Evolutionary conservation across 2,329 filamentous ascomycete genomes (phyloP).

Genomic region (Fusarium begoniae): DNA sequence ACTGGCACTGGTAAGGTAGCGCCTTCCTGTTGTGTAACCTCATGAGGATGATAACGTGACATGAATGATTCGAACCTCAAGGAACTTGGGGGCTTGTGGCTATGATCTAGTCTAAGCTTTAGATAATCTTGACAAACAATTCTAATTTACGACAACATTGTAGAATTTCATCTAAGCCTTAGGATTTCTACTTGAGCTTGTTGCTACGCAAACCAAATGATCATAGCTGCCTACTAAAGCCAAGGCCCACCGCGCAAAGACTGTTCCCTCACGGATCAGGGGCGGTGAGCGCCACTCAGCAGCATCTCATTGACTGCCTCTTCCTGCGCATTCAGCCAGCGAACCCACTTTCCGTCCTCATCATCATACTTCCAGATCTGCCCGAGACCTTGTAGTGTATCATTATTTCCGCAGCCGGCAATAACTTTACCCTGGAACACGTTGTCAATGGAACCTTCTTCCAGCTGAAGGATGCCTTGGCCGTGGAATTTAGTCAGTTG

Average conservation of each 20-base stretch:
- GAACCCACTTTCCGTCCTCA: not conserved
- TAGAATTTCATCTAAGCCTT: not conserved
- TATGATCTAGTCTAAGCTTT: not conserved
- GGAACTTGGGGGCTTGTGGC: no score
- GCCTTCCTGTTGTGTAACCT: no score
- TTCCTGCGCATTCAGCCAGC: not conserved
- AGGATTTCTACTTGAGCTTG: not conserved
- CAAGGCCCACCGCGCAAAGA: no score
- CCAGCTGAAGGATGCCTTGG: not conserved
- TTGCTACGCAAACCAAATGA: not conserved
- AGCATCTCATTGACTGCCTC: not conserved
- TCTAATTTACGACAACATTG: not conserved
- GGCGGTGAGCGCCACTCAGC: not conserved
- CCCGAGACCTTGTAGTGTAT: not conserved
- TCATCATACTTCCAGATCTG: not conserved
- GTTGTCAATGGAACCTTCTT: not conserved
- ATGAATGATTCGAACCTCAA: no score
- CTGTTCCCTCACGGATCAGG: not conserved
- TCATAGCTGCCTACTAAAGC: not conserved
- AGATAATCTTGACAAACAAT: rapidly evolving
- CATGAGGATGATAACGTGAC: no score
- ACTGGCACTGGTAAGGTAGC: no score
- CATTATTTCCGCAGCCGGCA: rapidly evolving
- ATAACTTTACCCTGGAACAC: rapidly evolving
- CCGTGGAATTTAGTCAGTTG: rapidly evolving